Evolutionary conservation across 257 asterid genomes (phyloP).

Genomic region (Solanum piurae): DNA sequence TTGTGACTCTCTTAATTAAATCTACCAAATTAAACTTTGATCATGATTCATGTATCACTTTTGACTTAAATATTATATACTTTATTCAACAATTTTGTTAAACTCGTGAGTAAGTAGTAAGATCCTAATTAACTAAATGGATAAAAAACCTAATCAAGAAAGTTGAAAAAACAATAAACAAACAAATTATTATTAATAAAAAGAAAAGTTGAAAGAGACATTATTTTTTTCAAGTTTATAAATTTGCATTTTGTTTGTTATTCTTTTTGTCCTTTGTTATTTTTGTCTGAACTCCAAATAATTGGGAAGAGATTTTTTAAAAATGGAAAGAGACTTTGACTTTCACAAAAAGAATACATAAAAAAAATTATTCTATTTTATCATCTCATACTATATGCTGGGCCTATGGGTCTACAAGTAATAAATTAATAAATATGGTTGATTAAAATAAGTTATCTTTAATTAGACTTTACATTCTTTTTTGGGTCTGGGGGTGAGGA

Average conservation of each 20-base stretch:
- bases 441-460: background rate
- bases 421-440: background rate
- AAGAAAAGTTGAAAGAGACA: background rate
- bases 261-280: background rate
- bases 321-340: background rate
- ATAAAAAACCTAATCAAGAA: background rate
- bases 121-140: background rate
- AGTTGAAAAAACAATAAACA: background rate
- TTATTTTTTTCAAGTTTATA: background rate
- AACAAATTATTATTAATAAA: background rate
- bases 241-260: background rate
- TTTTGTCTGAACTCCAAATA: background rate
- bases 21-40: background rate
- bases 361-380: background rate
- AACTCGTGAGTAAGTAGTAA: background rate
- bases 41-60: background rate
- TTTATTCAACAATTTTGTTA: background rate
- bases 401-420: background rate
- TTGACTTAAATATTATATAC: background rate
- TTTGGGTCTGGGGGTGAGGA: background rate
- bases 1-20: background rate
- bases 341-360: background rate
- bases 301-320: background rate
- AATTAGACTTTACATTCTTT: background rate
- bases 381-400: background rate